phyloP scores from a whole-genome alignment of 345 rosid species.

The Murraya paniculata region DNA sequence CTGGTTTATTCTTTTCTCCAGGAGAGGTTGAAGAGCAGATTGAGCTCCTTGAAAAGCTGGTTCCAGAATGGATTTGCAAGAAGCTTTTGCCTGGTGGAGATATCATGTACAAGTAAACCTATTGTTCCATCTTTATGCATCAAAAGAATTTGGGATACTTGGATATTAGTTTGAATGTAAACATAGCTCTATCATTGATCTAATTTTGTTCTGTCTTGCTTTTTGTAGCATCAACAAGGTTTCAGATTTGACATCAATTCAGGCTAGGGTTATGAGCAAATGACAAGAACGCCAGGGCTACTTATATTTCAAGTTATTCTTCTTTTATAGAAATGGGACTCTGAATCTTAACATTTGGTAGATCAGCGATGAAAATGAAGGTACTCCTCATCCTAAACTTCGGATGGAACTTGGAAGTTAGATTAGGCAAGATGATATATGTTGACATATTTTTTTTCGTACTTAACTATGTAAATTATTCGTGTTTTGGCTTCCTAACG shows the following conservation, averaged over 20 bases:
- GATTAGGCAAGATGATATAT: too few relatives aligned
- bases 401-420: too few relatives aligned
- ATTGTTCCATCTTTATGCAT: not conserved
- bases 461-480: too few relatives aligned
- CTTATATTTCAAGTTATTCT: not conserved
- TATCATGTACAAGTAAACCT: constrained; percentile 31
- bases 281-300: not conserved
- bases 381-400: too few relatives aligned
- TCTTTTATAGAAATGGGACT: not conserved
- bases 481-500: too few relatives aligned
- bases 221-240: constrained; percentile 34
- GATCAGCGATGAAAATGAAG: too few relatives aligned
- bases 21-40: constrained; percentile 54
- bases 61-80: constrained; percentile 52
- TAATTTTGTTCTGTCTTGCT: not conserved
- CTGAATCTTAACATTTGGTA: not conserved
- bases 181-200: not conserved
- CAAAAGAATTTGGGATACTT: not conserved
- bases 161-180: not conserved
- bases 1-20: constrained; percentile 15
- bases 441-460: too few relatives aligned
- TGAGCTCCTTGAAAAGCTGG: constrained; percentile 43
- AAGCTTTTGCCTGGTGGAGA: constrained; percentile 35
- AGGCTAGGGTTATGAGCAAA: constrained; percentile 13
- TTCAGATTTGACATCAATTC: constrained; percentile 25